Percentiles rank a stretch among this genome's conserved stretches.
Conservation (phyloP, 1,284 basidiomycete genomes). For the Leccinum griseonigrum region DNA sequence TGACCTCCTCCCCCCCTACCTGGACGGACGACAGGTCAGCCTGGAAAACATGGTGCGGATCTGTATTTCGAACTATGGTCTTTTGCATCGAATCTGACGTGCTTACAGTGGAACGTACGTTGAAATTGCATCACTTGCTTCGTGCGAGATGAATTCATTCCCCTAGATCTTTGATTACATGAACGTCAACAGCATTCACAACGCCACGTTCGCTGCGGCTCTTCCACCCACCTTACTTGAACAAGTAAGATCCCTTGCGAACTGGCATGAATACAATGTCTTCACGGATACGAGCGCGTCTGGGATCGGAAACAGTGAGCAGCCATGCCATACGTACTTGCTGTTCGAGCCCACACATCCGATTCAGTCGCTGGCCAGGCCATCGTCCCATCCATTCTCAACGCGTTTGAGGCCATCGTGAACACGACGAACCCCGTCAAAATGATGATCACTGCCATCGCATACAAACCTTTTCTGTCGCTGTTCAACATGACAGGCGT, state of each 20-base stretch:
- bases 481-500: constrained; percentile 76
- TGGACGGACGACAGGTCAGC: constrained; percentile 55
- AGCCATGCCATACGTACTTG: background rate
- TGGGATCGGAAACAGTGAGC: constrained; percentile 72
- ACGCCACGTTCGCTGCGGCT: constrained; percentile 51
- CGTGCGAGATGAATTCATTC: background rate
- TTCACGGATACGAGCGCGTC: constrained; percentile 56
- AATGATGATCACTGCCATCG: constrained; percentile 61
- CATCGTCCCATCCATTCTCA: constrained; percentile 60
- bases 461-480: constrained; percentile 84
- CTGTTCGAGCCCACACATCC: constrained; percentile 7
- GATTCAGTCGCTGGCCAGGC: constrained; percentile 66
- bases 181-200: constrained; percentile 72
- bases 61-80: background rate
- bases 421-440: constrained; percentile 62
- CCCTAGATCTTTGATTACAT: constrained; percentile 71
- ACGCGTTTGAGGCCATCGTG: constrained; percentile 57
- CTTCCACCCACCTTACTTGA: constrained; percentile 55
- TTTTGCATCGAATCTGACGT: constrained; percentile 11
- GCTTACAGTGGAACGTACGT: constrained; percentile 59
- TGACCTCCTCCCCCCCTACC: constrained; percentile 47
- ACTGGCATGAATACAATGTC: constrained; percentile 73
- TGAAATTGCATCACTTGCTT: background rate
- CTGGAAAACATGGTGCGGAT: constrained; percentile 63
- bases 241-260: constrained; percentile 64